Base-by-base conservation (phyloP, 23 red algal species). In the Gracilaria domingensis region DNA sequence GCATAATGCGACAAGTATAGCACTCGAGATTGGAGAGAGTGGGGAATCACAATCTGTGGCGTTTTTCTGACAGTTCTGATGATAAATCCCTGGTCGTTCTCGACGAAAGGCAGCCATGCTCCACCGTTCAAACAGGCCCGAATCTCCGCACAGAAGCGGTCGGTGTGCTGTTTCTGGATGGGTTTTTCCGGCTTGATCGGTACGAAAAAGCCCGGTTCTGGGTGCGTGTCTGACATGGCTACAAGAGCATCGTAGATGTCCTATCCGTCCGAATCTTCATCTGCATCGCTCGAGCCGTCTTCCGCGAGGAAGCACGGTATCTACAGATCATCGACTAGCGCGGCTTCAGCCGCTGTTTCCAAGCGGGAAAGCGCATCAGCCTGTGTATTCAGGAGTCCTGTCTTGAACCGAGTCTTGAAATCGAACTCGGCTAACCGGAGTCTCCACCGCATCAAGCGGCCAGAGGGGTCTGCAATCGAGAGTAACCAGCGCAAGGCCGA, bases 361-460 rank as follows among this genome's bases (percentile, higher is more conserved):
- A 84, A 39, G 39, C 57, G 51, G 8, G 80, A 84, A 30, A 83
- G 26, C 26, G 80, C 80, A 6, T 84, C 58, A 26, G 80, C 80
- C 1, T 66, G 80, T 21, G 54, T 61, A 57, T 64, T 84, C 59
- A 62, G 59, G 1, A 55, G 6, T 55, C 14, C 51, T 14, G 9
- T 55, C 51, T 55, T 55, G 13, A 17, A 55, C 11, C 14, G 17
- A 1, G 14, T 18, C 1, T 55, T 20, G 51, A 55, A 55, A 16
- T 55, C 51, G 51, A 55, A 55, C 14, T 55, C 51, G 1, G 51
- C 9, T 18, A 55, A 55, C 17, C 51, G 11, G 17, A 55, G 51
- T 55, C 51, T 55, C 17, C 17, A 55, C 51, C 13, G 18, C 6
- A 55, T 55, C 51, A 55, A 18, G 9, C 51, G 11, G 51, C 14